A percentile compares a stretch with the other conserved stretches of the same genome.
These are phyloP conservation scores for Salix dunnii DNA, from an alignment of 345 rosid species.

Conservation along the genomic window DNA sequence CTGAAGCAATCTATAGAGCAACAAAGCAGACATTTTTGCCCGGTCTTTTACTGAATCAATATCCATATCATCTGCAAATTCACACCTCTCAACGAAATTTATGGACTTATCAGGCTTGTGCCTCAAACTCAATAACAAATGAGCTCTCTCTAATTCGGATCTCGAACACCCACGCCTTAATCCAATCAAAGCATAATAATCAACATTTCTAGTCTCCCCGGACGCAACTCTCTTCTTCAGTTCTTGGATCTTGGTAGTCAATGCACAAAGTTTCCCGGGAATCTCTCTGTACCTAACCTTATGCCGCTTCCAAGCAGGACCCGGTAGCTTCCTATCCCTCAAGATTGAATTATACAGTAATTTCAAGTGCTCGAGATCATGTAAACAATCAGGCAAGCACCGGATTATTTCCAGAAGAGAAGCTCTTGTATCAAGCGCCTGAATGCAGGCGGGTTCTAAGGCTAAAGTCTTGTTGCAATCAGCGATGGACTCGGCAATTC, in stretches of 20 bases:
- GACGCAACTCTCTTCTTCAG: slow-evolving; percentile 73
- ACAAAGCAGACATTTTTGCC: slow-evolving; percentile 69
- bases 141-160: slow-evolving; percentile 89
- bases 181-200: slow-evolving; percentile 79
- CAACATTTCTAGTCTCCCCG: slow-evolving; percentile 74
- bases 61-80: slow-evolving; percentile 62
- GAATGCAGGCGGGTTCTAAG: slow-evolving; percentile 75
- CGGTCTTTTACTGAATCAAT: slow-evolving; percentile 71
- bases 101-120: slow-evolving; percentile 84
- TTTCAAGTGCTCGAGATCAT: slow-evolving; percentile 89
- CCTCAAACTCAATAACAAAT: slow-evolving; percentile 59
- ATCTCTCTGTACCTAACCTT: slow-evolving; percentile 77
- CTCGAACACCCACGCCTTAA: slow-evolving; percentile 77
- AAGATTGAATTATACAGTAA: slow-evolving; percentile 78
- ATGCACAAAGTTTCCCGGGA: slow-evolving; percentile 70
- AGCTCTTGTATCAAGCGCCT: slow-evolving; percentile 89
- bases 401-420: slow-evolving; percentile 69
- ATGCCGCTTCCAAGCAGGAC: slow-evolving; percentile 94
- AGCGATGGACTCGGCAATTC: slow-evolving; percentile 79
- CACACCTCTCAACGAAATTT: slow-evolving; percentile 70
- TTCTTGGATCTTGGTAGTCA: slow-evolving; percentile 57
- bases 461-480: slow-evolving; percentile 91
- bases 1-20: slow-evolving; percentile 79
- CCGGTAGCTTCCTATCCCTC: slow-evolving; percentile 84
- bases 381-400: slow-evolving; percentile 83